Percentiles rank a stretch among this genome's conserved stretches.
Conservation (phyloP, 768 basidiomycete genomes). For the Phallus indusiatus region DNA sequence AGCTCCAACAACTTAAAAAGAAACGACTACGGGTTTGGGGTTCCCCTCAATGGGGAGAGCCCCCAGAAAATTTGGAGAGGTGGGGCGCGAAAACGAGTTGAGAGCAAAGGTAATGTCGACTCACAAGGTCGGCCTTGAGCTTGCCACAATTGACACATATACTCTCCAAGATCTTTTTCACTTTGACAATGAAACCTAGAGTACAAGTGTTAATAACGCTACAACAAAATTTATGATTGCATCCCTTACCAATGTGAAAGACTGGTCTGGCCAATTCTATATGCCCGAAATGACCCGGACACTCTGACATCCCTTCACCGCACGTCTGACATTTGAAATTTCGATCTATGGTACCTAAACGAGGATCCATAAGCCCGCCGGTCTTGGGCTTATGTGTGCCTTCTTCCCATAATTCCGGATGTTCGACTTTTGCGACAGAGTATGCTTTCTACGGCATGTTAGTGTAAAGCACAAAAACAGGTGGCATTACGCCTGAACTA, state of each 20-base stretch:
- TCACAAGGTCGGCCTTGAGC: constrained; percentile 95
- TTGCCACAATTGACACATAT: constrained; percentile 99
- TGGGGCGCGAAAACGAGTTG: constrained; percentile 81
- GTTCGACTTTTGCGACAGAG: constrained; percentile 96
- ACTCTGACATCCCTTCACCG: constrained; percentile 99
- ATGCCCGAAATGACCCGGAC: constrained; percentile 98
- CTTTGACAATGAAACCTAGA: constrained; percentile 91
- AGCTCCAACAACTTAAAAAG: constrained; percentile 41
- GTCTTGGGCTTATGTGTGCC: constrained; percentile 80
- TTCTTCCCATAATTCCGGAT: constrained; percentile 98
- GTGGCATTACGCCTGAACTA: constrained; percentile 24
- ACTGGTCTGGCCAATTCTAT: constrained; percentile 96
- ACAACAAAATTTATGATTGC: not conserved
- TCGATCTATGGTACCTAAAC: constrained; percentile 95
- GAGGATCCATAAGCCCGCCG: constrained; percentile 94
- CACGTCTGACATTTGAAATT: constrained; percentile 99
- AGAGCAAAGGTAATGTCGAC: constrained; percentile 66
- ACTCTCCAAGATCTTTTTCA: constrained; percentile 99
- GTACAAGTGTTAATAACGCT: not conserved
- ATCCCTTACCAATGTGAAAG: constrained; percentile 76
- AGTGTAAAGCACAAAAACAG: constrained; percentile 4
- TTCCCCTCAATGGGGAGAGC: constrained; percentile 91
- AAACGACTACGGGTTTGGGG: constrained; percentile 80
- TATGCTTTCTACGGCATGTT: constrained; percentile 75
- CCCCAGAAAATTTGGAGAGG: constrained; percentile 95